Conservation (phyloP, 2,329 filamentous ascomycete genomes). For the Cryoendolithus antarcticus region DNA sequence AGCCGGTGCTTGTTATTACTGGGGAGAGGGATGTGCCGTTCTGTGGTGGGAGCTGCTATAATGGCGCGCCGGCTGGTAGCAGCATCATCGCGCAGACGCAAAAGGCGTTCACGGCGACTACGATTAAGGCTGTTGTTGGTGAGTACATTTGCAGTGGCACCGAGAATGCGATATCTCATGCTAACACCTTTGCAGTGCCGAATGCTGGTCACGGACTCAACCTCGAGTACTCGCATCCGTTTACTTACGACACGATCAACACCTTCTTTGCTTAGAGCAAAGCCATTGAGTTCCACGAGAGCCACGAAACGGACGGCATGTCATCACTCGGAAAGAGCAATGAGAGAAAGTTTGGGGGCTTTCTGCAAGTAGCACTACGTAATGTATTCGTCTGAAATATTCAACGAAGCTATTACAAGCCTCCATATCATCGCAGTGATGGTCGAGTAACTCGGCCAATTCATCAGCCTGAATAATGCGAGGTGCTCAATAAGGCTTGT, state of each 20-base stretch:
- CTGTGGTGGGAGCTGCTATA: slow-evolving; percentile 49
- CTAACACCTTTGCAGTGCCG: slow-evolving; percentile 38
- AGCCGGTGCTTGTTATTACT: slow-evolving; percentile 48
- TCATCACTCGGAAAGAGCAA: too few relatives aligned
- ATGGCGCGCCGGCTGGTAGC: slow-evolving; percentile 25
- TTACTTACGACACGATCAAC: slow-evolving; percentile 18
- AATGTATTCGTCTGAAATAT: too few relatives aligned
- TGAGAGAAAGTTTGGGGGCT: too few relatives aligned
- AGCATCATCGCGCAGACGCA: slow-evolving; percentile 35
- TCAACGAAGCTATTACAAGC: too few relatives aligned
- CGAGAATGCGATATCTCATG: slow-evolving; percentile 18
- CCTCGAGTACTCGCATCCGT: slow-evolving; percentile 19
- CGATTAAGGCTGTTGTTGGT: slow-evolving; percentile 19
- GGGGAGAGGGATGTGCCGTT: slow-evolving; percentile 42
- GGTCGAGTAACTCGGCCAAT: too few relatives aligned
- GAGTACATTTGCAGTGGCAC: slow-evolving; percentile 15
- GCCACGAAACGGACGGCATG: too few relatives aligned
- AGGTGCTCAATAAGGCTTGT: too few relatives aligned
- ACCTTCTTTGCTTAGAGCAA: slow-evolving; percentile 16
- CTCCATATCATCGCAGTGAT: too few relatives aligned
- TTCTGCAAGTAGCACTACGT: too few relatives aligned
- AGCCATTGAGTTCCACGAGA: too few relatives aligned
- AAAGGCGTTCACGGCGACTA: slow-evolving; percentile 32
- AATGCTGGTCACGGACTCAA: slow-evolving; percentile 30
- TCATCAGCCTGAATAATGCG: too few relatives aligned